These are phyloP conservation scores for Blepharisma stoltei DNA, from an alignment of 73 alveolate genomes.

Conservation along the genomic window DNA sequence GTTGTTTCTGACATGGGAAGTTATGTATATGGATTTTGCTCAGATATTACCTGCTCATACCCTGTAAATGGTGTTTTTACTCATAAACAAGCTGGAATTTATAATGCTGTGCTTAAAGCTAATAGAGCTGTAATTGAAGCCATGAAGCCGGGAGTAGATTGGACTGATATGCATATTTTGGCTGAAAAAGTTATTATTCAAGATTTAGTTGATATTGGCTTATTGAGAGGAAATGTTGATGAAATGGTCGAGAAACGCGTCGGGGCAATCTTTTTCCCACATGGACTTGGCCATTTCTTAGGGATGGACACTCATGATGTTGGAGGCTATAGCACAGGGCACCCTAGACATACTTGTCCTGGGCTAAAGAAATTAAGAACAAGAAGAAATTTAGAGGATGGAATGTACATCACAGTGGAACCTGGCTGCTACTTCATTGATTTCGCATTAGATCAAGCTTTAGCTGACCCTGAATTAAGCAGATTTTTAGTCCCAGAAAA, in stretches of 20 bases:
- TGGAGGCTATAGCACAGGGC: conserved; percentile 93
- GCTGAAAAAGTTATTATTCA: conserved; percentile 89
- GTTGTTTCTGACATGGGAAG: conserved; percentile 80
- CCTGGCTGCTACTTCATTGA: conserved; percentile 98
- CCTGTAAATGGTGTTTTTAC: conserved; percentile 74
- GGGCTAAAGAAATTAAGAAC: conserved; percentile 89
- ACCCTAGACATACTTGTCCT: conserved; percentile 46
- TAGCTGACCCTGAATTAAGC: conserved; percentile 42
- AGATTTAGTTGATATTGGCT: conserved; percentile 82
- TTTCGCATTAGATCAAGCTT: conserved; percentile 73
- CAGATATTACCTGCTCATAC: conserved; percentile 95
- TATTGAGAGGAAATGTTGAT: conserved; percentile 77
- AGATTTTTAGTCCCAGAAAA: conserved; percentile 53
- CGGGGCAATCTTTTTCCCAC: conserved; percentile 95
- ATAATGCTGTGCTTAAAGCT: conserved; percentile 81
- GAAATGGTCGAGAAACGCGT: conserved; percentile 86
- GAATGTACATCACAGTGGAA: conserved; percentile 85
- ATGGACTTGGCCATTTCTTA: conserved; percentile 99
- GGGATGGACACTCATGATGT: conserved; percentile 97
- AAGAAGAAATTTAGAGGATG: conserved; percentile 86
- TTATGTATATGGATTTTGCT: conserved; percentile 80
- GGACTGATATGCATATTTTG: conserved; percentile 96
- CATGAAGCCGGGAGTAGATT: conserved; percentile 87
- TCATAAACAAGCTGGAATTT: conserved; percentile 22
- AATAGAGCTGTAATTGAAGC: conserved; percentile 62